Conservation (phyloP, 805 yeast genomes). For the Kazachstania taianensis region DNA sequence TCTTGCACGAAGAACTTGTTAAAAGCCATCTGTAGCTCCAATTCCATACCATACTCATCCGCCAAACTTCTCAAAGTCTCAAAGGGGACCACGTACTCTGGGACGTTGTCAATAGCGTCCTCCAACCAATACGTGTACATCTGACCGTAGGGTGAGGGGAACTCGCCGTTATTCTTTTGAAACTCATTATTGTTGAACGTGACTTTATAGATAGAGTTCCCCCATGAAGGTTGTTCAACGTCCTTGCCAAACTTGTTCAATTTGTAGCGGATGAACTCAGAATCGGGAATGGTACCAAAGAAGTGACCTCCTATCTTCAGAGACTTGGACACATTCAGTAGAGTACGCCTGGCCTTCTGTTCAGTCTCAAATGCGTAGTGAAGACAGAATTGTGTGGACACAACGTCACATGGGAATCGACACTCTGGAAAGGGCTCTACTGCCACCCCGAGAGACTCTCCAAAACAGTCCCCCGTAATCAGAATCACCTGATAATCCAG, state of each 20-base stretch:
- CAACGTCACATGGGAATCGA: conserved; percentile 74
- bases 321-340: conserved; percentile 66
- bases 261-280: conserved; percentile 69
- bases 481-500: conserved; percentile 69
- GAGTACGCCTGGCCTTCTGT: conserved; percentile 58
- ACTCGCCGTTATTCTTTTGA: conserved; percentile 58
- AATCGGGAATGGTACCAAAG: conserved; percentile 89
- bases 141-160: conserved; percentile 72
- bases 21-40: conserved; percentile 67
- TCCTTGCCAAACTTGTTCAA: conserved; percentile 39
- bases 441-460: conserved; percentile 54
- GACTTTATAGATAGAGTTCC: conserved; percentile 75
- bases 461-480: conserved; percentile 89
- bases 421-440: conserved; percentile 58
- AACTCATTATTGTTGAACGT: conserved; percentile 63
- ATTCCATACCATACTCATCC: conserved; percentile 66
- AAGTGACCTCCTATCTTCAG: conserved; percentile 77
- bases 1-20: conserved; percentile 74
- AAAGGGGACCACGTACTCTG: conserved; percentile 94
- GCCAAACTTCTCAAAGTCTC: conserved; percentile 77
- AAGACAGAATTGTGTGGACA: conserved; percentile 83
- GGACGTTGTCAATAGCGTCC: conserved; percentile 94
- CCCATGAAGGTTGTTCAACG: conserved; percentile 58
- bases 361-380: conserved; percentile 93
- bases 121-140: conserved; percentile 68